Conservation (phyloP, 257 asterid genomes). For the Paulownia fortunei region DNA sequence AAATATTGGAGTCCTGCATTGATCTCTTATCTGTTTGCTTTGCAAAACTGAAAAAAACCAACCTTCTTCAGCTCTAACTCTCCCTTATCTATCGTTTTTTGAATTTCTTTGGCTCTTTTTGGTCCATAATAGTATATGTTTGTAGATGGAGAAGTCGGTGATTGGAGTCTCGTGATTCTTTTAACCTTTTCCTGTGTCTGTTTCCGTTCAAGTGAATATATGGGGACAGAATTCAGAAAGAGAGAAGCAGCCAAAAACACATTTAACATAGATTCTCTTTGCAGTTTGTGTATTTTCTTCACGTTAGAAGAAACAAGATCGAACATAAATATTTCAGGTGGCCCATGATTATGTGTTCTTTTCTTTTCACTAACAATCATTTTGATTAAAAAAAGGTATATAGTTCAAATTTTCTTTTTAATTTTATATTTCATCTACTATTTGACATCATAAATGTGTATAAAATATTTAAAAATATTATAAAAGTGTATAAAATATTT, state of each 20-base stretch:
- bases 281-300: conserved; percentile 19
- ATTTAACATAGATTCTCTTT: conserved; percentile 32
- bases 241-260: neutral
- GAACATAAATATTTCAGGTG: neutral
- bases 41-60: neutral
- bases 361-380: neutral
- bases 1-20: neutral
- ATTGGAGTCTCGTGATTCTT: conserved; percentile 13
- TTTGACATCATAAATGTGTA: too few species aligned
- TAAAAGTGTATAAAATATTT: too few species aligned
- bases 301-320: conserved; percentile 11
- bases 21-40: conserved; percentile 13
- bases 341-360: conserved; percentile 46
- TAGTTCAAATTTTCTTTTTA: too few species aligned
- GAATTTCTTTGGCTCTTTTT: neutral
- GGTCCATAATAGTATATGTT: neutral
- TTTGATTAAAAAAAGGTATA: too few species aligned
- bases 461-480: too few species aligned
- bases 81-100: neutral
- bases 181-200: neutral
- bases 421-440: too few species aligned
- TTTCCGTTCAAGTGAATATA: neutral
- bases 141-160: neutral
- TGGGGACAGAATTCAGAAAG: neutral
- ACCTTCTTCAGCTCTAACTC: neutral